phyloP scores from a whole-genome alignment of 1,284 basidiomycete genomes.

The Pascua guehoae region DNA sequence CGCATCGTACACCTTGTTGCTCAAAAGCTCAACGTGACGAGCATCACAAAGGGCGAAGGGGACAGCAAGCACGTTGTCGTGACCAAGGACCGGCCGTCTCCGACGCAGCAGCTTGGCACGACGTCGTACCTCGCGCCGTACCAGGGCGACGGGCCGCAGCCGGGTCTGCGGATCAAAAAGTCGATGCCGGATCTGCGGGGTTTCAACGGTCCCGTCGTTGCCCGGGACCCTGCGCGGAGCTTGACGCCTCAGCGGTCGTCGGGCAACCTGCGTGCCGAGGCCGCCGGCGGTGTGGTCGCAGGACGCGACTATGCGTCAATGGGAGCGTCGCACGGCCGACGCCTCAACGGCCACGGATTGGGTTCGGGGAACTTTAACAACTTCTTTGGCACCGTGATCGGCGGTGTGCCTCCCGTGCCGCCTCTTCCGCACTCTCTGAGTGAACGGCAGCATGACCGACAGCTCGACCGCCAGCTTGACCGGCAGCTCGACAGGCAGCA shows the following conservation, averaged over 20 bases:
- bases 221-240: constrained; percentile 71
- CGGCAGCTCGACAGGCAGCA: neutral
- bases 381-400: constrained; percentile 27
- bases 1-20: constrained; percentile 93
- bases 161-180: constrained; percentile 78
- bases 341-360: constrained; percentile 24
- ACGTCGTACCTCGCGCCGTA: constrained; percentile 47
- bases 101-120: constrained; percentile 45
- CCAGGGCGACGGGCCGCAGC: constrained; percentile 56
- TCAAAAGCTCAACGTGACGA: constrained; percentile 90
- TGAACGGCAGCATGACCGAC: constrained; percentile 1
- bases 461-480: neutral
- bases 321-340: constrained; percentile 30
- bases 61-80: constrained; percentile 92
- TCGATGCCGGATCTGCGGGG: constrained; percentile 70
- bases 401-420: constrained; percentile 38
- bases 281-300: constrained; percentile 67
- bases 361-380: constrained; percentile 29
- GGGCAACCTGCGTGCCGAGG: constrained; percentile 85
- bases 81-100: constrained; percentile 51
- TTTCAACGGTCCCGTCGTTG: constrained; percentile 60
- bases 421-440: constrained; percentile 25
- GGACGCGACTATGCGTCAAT: constrained; percentile 40
- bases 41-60: constrained; percentile 88
- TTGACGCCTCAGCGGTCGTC: constrained; percentile 78